Base-by-base conservation (phyloP, 495 filamentous ascomycete species). In the Penicillium bovifimosum region DNA sequence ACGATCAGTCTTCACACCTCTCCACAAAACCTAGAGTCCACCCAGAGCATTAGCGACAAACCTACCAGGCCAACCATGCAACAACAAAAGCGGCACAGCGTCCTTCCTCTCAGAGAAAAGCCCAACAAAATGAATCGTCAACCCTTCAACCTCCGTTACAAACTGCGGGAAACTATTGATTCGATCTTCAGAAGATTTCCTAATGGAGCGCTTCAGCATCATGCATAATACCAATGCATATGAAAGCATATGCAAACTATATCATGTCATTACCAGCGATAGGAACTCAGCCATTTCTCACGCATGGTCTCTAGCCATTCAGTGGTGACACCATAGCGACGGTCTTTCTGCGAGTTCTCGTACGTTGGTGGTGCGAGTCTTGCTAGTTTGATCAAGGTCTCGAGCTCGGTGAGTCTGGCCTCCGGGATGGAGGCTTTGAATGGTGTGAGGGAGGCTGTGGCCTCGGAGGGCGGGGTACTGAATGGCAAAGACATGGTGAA, bases 91-190 rank as follows among this genome's bases (percentile, higher is more conserved):
- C 0, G 86, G 86, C 14, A 84, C 66, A 4, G 84, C 86, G 67
- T 83, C 76, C 13, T 63, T 45, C 31, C 75, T 78, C 52, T 74
- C 59, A 0, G 83, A 86, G 56, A 86, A 85, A 0, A 87, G 61
- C 0, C 73, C 85, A 0, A 79, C 70, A 50, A 87, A 88, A 55
- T 87, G 85, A 6, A 88, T 71, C 1, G 66, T 61, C 24, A 78
- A 62, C 18, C 75, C 71, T 34, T 76, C 68, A 20, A 88, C 66
- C 3, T 66, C 57, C 9, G 72, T 68, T 0, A 59, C 80, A 68
- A 76, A 88, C 53, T 90, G 80, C 2, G 85, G 82, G 54, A 85
- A 79, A 9, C 62, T 73, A 68, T 90, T 88, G 46, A 85, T 80
- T 31, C 72, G 71, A 9, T 67, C 55, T 59, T 87, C 83, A 10